A percentile compares a stretch with the other conserved stretches of the same genome.
Evolutionary conservation across 2,329 filamentous ascomycete species (phyloP).

Genomic region (Colletotrichum lindemuthianum): DNA sequence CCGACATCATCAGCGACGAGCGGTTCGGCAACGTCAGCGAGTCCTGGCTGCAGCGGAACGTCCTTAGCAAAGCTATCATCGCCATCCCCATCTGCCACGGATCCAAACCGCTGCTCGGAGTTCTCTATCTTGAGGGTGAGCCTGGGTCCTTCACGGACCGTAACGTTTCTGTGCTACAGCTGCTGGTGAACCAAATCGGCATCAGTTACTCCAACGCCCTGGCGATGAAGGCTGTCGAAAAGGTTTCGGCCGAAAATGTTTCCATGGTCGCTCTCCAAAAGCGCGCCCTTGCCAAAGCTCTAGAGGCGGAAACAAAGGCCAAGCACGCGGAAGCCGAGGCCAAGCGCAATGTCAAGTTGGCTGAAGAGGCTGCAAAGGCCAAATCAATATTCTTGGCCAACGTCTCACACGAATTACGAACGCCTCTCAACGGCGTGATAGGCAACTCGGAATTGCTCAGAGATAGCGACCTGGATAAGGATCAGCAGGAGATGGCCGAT

Average conservation of each 20-base stretch:
- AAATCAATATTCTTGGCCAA: slow-evolving; percentile 85
- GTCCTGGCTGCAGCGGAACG: slow-evolving; percentile 74
- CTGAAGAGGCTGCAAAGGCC: slow-evolving; percentile 84
- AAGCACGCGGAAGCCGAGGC: slow-evolving; percentile 81
- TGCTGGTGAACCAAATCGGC: slow-evolving; percentile 82
- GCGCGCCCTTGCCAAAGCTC: slow-evolving; percentile 75
- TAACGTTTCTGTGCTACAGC: slow-evolving; percentile 71
- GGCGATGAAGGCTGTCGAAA: slow-evolving; percentile 76
- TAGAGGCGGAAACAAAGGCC: slow-evolving; percentile 79
- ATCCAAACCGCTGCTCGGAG: slow-evolving; percentile 74
- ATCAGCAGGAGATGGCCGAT: slow-evolving; percentile 87
- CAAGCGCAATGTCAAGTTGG: slow-evolving; percentile 81
- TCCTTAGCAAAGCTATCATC: slow-evolving; percentile 78
- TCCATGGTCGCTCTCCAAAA: slow-evolving; percentile 84
- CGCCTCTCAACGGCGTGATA: slow-evolving; percentile 87
- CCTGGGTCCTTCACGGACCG: slow-evolving; percentile 82
- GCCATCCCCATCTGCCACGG: slow-evolving; percentile 83
- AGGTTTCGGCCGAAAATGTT: slow-evolving; percentile 80
- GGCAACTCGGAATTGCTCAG: slow-evolving; percentile 86
- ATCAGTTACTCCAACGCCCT: slow-evolving; percentile 77
- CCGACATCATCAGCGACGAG: slow-evolving; percentile 79
- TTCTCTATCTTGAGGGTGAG: slow-evolving; percentile 79
- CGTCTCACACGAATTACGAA: slow-evolving; percentile 83
- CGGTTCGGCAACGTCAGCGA: slow-evolving; percentile 80
- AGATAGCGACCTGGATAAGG: slow-evolving; percentile 77